Evolutionary conservation across 306 rosid species (phyloP), one percentile per base, ranked within the genome.

Genomic region (Dalbergia cultrata): DNA sequence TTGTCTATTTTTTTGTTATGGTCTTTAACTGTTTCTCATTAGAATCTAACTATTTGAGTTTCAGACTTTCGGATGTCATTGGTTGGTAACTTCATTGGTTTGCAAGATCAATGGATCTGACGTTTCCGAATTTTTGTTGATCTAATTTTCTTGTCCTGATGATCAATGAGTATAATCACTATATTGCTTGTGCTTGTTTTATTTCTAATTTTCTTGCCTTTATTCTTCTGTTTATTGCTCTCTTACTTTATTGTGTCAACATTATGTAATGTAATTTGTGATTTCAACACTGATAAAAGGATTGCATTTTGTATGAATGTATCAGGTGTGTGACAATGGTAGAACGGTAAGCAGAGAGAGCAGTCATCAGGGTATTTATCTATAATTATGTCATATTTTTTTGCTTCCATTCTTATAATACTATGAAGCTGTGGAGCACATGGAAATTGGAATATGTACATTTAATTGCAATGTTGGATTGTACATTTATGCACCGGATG

Each of bases 301-400:
- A 41, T 80, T 76, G 35, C 14, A 9, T 81, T 81, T 70, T 81
- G 47, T 83, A 70, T 82, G 82, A 87, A 83, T 74, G 72, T 80
- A 52, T 56, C 75, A 84, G 86, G 90, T 71, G 78, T 72, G 10
- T 78, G 82, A 73, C 82, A 84, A 85, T 56, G 86, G 80, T 67
- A 78, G 84, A 84, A 63, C 71, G 76, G 74, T 83, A 60, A 80
- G 59, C 53, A 56, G 66, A 58, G 89, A 78, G 84, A 90, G 85
- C 88, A 72, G 81, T 82, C 84, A 76, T 80, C 88, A 54, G 34
- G 98, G 97, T 93, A 89, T 75, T 72, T 37, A 74, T 72, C 60
- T 77, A 65, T 57, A 57, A 37, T 52, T 76, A 17, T 56, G 21
- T 49, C 17, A 31, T 13, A 56, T 19, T 84, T 57, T 53, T 54